A percentile compares a stretch with the other conserved stretches of the same genome.
Conservation (phyloP, 345 rosid species). For the Eucalyptus leucophloia region DNA sequence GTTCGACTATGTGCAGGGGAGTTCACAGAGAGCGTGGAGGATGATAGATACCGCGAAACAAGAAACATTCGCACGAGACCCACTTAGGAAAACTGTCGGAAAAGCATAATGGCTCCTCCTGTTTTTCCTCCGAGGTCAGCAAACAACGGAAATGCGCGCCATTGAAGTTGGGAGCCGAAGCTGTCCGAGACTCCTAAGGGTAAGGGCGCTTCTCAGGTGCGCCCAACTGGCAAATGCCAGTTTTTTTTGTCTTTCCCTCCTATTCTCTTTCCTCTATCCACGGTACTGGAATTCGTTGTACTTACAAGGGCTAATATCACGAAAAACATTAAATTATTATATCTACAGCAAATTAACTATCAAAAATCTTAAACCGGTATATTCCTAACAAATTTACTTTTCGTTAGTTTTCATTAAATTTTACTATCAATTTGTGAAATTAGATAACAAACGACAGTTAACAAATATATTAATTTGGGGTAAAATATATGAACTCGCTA, state of each 20-base stretch:
- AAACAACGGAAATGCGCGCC: not conserved
- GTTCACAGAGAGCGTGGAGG: not conserved
- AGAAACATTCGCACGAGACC: not conserved
- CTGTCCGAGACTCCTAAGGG: no score
- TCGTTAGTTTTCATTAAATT: no score
- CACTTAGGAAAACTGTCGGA: not conserved
- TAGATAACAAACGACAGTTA: no score
- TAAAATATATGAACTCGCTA: not conserved
- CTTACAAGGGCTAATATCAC: no score
- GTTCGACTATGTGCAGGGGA: not conserved
- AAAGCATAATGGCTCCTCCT: not conserved
- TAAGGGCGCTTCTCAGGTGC: not conserved
- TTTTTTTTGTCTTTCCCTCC: no score
- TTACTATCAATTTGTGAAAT: rapidly evolving
- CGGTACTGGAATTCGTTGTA: no score
- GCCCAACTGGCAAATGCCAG: not conserved
- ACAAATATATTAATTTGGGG: no score
- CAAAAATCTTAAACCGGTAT: no score
- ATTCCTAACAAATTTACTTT: rapidly evolving
- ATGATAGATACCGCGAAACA: not conserved
- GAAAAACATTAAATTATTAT: rapidly evolving
- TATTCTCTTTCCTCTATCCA: no score
- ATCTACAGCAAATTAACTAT: rapidly evolving
- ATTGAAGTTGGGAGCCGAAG: not conserved
- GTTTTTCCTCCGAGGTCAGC: not conserved